Evolutionary conservation across 1,139 yeast species (phyloP).

Genomic region (Yamadazyma taylorii): DNA sequence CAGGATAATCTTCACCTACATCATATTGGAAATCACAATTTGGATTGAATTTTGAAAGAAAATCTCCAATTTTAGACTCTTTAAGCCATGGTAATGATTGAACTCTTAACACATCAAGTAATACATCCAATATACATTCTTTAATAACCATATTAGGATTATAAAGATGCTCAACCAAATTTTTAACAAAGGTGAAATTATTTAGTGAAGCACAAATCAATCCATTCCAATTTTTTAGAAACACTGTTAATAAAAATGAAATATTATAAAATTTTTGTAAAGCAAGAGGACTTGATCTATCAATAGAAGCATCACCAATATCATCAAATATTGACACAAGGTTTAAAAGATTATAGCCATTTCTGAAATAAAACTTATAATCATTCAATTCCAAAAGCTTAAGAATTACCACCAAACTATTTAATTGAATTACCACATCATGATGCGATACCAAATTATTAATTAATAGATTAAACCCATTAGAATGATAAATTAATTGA

Average conservation of each 20-base stretch:
- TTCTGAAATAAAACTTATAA: slow-evolving; percentile 55
- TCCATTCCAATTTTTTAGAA: slow-evolving; percentile 79
- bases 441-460: slow-evolving; percentile 57
- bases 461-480: slow-evolving; percentile 63
- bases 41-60: slow-evolving; percentile 17
- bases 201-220: slow-evolving; percentile 63
- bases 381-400: slow-evolving; percentile 61
- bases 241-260: slow-evolving; percentile 58
- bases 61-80: slow-evolving; percentile 35
- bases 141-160: slow-evolving; percentile 59
- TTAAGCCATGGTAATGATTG: slow-evolving; percentile 60
- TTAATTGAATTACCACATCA: slow-evolving; percentile 42
- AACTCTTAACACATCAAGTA: slow-evolving; percentile 67
- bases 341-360: slow-evolving; percentile 64
- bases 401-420: slow-evolving; percentile 55
- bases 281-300: slow-evolving; percentile 7
- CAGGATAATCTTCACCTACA: not conserved
- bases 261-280: slow-evolving; percentile 51
- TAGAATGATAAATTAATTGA: slow-evolving; percentile 56
- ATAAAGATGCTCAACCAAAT: slow-evolving; percentile 61
- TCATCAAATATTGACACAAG: slow-evolving; percentile 60
- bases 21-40: slow-evolving; percentile 9
- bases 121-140: slow-evolving; percentile 65
- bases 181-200: slow-evolving; percentile 55
- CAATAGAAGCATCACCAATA: slow-evolving; percentile 4